These are phyloP conservation scores for Vitis cinerea DNA, from an alignment of 164 flowering plant species.

Conservation along the genomic window DNA sequence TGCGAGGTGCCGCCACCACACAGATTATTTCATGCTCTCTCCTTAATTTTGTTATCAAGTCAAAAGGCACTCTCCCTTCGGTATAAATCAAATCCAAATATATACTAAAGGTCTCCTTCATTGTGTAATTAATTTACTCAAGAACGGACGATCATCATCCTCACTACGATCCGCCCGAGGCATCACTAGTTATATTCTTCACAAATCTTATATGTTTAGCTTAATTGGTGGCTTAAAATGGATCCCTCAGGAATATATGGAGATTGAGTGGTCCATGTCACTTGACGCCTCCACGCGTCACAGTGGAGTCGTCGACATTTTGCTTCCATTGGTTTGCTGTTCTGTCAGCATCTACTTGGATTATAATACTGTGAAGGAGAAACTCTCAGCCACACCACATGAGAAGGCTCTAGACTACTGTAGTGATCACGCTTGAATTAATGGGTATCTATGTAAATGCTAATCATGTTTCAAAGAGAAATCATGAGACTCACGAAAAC, in stretches of 20 bases:
- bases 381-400: conserved; percentile 8
- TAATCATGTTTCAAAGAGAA: conserved; percentile 18
- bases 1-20: conserved; percentile 19
- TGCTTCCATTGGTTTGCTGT: neutral
- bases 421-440: neutral
- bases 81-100: conserved; percentile 28
- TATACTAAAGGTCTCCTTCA: too few species aligned
- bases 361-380: neutral
- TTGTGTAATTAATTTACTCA: too few species aligned
- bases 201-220: neutral
- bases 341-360: conserved; percentile 9
- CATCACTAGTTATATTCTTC: conserved; percentile 2
- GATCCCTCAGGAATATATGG: conserved; percentile 7
- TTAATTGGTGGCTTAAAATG: neutral
- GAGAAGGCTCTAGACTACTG: neutral
- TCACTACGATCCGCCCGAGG: too few species aligned
- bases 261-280: conserved; percentile 16
- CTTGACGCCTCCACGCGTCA: conserved; percentile 17
- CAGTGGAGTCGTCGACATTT: neutral
- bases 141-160: neutral
- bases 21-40: neutral
- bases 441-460: conserved; percentile 10
- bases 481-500: conserved; percentile 15
- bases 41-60: conserved; percentile 10
- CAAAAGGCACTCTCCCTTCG: conserved; percentile 27